phyloP scores from a whole-genome alignment of 768 basidiomycete species.

The Imleria badia region DNA sequence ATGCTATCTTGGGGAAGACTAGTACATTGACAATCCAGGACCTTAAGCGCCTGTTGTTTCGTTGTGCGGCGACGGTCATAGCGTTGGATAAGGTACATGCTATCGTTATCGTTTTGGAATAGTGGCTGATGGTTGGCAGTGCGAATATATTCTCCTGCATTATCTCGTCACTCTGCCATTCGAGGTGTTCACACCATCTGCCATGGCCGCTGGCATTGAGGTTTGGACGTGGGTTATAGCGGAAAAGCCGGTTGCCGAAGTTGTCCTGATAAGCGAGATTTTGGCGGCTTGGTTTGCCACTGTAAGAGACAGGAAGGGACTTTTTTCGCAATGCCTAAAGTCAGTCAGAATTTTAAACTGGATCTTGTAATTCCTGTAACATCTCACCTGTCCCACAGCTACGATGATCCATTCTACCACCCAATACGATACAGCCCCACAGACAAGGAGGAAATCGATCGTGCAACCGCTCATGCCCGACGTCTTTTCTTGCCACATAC shows the following conservation, averaged over 20 bases:
- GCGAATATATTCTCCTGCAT: slow-evolving; percentile 82
- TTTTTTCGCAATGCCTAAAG: slow-evolving; percentile 84
- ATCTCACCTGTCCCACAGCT: slow-evolving; percentile 47
- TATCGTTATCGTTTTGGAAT: background rate
- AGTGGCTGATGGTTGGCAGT: slow-evolving; percentile 44
- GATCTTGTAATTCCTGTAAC: background rate
- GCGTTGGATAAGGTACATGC: slow-evolving; percentile 56
- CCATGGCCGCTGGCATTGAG: slow-evolving; percentile 85
- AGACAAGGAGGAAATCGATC: slow-evolving; percentile 80
- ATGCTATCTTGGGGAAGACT: slow-evolving; percentile 68
- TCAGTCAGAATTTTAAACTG: slow-evolving; percentile 59
- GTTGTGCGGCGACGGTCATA: slow-evolving; percentile 81
- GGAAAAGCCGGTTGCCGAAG: slow-evolving; percentile 78
- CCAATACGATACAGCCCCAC: slow-evolving; percentile 89
- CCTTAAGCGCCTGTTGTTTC: slow-evolving; percentile 80
- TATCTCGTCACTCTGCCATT: slow-evolving; percentile 88
- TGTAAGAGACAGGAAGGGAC: slow-evolving; percentile 72
- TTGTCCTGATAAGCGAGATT: slow-evolving; percentile 82
- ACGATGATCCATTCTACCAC: slow-evolving; percentile 83
- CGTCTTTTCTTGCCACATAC: slow-evolving; percentile 81
- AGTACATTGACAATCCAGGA: slow-evolving; percentile 79
- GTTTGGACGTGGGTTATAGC: slow-evolving; percentile 96
- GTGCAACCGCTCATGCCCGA: slow-evolving; percentile 64
- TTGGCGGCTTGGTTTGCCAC: slow-evolving; percentile 85
- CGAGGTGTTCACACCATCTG: slow-evolving; percentile 82